These are phyloP conservation scores for Alloteropsis angusta DNA, from an alignment of 202 grass and related monocot genomes.

Conservation along the genomic window DNA sequence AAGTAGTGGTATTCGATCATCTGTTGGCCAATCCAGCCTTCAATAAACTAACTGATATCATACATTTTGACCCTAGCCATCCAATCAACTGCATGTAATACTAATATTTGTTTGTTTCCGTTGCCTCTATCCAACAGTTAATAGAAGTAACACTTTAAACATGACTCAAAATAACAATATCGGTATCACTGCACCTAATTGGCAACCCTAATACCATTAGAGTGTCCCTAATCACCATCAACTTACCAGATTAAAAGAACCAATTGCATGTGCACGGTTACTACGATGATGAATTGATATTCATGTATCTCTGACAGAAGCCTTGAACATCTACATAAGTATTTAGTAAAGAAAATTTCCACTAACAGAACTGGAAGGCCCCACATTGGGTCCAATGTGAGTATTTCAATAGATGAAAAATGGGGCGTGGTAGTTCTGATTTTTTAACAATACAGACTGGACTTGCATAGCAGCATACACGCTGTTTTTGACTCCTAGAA, in stretches of 20 bases:
- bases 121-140: not conserved
- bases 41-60: constrained; percentile 8
- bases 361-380: not conserved
- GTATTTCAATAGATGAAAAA: not conserved
- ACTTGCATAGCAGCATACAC: not conserved
- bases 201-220: not conserved
- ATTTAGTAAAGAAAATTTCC: not conserved
- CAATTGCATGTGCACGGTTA: not conserved
- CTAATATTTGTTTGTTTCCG: not conserved
- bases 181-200: not conserved
- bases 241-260: not conserved
- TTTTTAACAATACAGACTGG: not conserved
- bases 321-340: constrained; percentile 1
- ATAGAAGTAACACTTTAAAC: not conserved
- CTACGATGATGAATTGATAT: not conserved
- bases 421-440: not conserved
- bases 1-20: not conserved
- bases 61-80: not conserved
- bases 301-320: not conserved
- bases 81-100: not conserved
- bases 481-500: not conserved
- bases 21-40: not conserved
- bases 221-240: not conserved
- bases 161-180: not conserved
- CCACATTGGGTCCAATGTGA: not conserved